Evolutionary conservation across 2,329 filamentous ascomycete species (phyloP).

Genomic region (Drechslera avenae): DNA sequence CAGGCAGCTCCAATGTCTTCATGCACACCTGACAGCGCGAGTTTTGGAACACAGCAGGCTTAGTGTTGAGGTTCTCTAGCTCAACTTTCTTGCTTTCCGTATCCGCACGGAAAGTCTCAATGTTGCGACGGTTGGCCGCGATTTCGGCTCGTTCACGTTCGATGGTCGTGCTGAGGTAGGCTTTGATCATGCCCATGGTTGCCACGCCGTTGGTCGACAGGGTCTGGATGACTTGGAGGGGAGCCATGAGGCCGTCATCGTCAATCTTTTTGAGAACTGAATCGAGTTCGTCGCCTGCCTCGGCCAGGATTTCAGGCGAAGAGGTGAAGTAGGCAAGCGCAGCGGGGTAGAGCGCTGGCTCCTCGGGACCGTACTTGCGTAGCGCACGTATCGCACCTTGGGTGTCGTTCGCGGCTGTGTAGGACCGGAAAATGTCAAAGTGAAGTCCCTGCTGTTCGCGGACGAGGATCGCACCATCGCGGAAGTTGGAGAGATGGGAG

Average conservation of each 20-base stretch:
- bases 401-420: slow-evolving; percentile 90
- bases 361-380: slow-evolving; percentile 86
- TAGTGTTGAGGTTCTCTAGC: slow-evolving; percentile 74
- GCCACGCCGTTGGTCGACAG: slow-evolving; percentile 80
- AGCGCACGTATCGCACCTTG: slow-evolving; percentile 86
- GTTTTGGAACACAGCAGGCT: slow-evolving; percentile 88
- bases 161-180: slow-evolving; percentile 87
- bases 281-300: slow-evolving; percentile 84
- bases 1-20: slow-evolving; percentile 79
- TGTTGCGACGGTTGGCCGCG: slow-evolving; percentile 77
- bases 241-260: slow-evolving; percentile 89
- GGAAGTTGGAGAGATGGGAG: slow-evolving; percentile 89
- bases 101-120: slow-evolving; percentile 81
- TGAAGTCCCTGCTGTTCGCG: slow-evolving; percentile 90
- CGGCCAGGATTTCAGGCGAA: slow-evolving; percentile 76
- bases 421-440: slow-evolving; percentile 96
- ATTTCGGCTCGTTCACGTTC: slow-evolving; percentile 88
- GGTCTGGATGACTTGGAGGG: slow-evolving; percentile 93
- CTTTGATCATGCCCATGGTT: slow-evolving; percentile 96
- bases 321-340: slow-evolving; percentile 94
- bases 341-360: slow-evolving; percentile 89
- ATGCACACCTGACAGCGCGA: slow-evolving; percentile 86
- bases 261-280: slow-evolving; percentile 84
- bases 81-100: slow-evolving; percentile 80
- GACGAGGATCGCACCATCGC: slow-evolving; percentile 87